Evolutionary conservation across 2,329 filamentous ascomycete species (phyloP).

Genomic region (Zarea fungicola): DNA sequence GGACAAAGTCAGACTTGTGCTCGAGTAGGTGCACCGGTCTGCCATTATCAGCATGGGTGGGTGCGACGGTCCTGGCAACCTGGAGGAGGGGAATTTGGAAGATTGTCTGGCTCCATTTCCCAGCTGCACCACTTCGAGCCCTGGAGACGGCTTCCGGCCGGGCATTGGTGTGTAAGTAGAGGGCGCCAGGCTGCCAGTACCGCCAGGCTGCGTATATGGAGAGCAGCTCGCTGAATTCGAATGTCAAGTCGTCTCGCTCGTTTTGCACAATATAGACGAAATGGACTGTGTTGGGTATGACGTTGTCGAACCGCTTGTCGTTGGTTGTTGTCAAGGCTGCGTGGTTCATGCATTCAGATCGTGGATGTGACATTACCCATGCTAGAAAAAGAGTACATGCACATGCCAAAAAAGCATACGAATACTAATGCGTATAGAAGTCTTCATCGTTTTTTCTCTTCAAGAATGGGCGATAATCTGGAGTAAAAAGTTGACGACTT

Average conservation of each 20-base stretch:
- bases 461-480: no score
- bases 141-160: not conserved
- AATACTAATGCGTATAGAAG: no score
- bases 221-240: constrained; percentile 20
- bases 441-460: no score
- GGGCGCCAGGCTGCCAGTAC: constrained; percentile 17
- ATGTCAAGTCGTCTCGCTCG: constrained; percentile 13
- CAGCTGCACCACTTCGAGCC: constrained; percentile 6
- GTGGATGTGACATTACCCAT: no score
- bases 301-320: not conserved
- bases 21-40: constrained; percentile 14
- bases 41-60: constrained; percentile 15
- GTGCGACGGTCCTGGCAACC: constrained; percentile 4
- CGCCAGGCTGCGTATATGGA: constrained; percentile 19
- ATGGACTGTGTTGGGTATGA: constrained; percentile 22
- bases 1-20: constrained; percentile 21
- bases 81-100: constrained; percentile 16
- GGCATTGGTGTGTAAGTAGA: constrained; percentile 24
- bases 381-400: not conserved
- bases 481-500: no score
- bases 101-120: constrained; percentile 20
- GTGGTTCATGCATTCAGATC: no score
- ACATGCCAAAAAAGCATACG: not conserved
- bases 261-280: constrained; percentile 21
- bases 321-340: not conserved